phyloP scores from a whole-genome alignment of 495 filamentous ascomycete genomes.

The Parachaetomium inaequale region DNA sequence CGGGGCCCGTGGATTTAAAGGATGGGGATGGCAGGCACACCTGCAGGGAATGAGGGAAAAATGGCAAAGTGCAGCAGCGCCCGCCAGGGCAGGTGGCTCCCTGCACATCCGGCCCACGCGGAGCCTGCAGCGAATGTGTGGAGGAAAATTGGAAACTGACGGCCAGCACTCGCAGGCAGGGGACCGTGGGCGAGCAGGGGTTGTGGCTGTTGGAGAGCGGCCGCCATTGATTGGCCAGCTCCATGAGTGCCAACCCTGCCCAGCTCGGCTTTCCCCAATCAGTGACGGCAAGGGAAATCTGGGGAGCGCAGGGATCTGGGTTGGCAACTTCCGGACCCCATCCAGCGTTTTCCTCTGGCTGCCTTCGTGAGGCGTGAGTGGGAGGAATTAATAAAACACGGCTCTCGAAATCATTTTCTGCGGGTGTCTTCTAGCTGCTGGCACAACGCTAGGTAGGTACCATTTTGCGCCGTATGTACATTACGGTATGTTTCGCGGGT shows the following conservation, averaged over 20 bases:
- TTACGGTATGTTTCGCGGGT: background rate
- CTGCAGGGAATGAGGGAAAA: slow-evolving; percentile 21
- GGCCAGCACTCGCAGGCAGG: slow-evolving; percentile 18
- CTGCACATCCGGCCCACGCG: slow-evolving; percentile 12
- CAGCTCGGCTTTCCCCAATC: slow-evolving; percentile 8
- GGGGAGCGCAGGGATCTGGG: slow-evolving; percentile 26
- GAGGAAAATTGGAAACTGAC: slow-evolving; percentile 26
- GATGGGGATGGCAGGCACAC: slow-evolving; percentile 14
- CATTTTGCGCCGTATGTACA: no score
- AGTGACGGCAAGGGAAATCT: slow-evolving; percentile 21
- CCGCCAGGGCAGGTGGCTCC: slow-evolving; percentile 1
- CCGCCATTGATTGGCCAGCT: slow-evolving; percentile 12
- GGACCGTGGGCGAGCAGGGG: slow-evolving; percentile 12
- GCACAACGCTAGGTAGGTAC: background rate
- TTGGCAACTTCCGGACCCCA: background rate
- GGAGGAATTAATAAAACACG: no score
- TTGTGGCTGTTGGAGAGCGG: background rate
- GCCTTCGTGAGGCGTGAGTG: no score
- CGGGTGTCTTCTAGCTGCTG: background rate
- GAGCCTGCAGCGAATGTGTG: slow-evolving; percentile 16
- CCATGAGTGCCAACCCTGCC: background rate
- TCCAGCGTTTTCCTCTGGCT: background rate
- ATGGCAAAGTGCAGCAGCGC: slow-evolving; percentile 2
- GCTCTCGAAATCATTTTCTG: no score
- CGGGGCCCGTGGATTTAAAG: slow-evolving; percentile 26